phyloP scores from a whole-genome alignment of 2,329 filamentous ascomycete genomes.

The Podosphaera xanthii region DNA sequence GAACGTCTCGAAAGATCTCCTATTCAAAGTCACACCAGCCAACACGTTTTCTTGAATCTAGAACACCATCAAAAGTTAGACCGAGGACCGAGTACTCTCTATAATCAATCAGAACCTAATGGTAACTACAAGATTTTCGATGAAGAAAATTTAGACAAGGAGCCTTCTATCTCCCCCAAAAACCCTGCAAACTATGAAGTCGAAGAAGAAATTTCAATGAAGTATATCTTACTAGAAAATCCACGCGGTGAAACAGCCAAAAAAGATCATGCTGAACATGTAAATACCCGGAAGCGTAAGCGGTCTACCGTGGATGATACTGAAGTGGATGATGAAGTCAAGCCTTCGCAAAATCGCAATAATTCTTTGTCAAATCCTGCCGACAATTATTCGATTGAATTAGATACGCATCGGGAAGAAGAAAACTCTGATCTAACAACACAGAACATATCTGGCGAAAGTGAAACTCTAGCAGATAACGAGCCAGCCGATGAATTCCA shows the following conservation, averaged over 20 bases:
- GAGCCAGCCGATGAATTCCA: constrained; percentile 21
- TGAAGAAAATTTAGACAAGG: constrained; percentile 18
- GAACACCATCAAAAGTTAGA: constrained; percentile 32
- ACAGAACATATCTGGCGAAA: constrained; percentile 16
- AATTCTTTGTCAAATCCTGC: constrained; percentile 22
- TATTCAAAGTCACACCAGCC: constrained; percentile 33
- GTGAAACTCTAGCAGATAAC: constrained; percentile 23
- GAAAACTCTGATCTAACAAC: constrained; percentile 14
- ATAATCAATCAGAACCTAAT: constrained; percentile 28
- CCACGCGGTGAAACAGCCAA: constrained; percentile 11
- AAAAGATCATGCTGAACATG: constrained; percentile 8
- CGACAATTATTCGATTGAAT: constrained; percentile 23
- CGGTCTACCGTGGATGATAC: constrained; percentile 15
- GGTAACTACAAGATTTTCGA: constrained; percentile 15
- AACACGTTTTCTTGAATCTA: constrained; percentile 35
- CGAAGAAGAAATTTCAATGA: constrained; percentile 10
- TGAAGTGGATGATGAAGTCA: constrained; percentile 15
- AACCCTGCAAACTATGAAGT: constrained; percentile 20
- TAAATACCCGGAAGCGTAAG: constrained; percentile 19
- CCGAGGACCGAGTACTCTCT: constrained; percentile 56
- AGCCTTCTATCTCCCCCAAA: constrained; percentile 16
- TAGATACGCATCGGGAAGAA: constrained; percentile 22
- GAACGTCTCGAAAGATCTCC: constrained; percentile 84
- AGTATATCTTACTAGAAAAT: constrained; percentile 18
- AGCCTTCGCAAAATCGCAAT: constrained; percentile 26